A percentile compares a stretch with the other conserved stretches of the same genome.
These are phyloP conservation scores for Aspergillus spinulosporus DNA, from an alignment of 2,329 filamentous ascomycete species.

Conservation along the genomic window DNA sequence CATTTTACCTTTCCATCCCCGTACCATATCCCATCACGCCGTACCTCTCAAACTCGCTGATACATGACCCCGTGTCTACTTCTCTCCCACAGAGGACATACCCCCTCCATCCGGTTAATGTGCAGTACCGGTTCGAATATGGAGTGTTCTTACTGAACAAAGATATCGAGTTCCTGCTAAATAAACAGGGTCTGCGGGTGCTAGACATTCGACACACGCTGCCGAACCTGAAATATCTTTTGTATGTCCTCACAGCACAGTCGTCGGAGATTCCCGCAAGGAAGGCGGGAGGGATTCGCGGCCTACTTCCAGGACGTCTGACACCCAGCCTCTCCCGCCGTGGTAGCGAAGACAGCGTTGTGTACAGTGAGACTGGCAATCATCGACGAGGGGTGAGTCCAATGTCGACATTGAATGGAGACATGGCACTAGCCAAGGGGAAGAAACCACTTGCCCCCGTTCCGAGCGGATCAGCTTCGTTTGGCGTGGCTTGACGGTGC, in stretches of 20 bases:
- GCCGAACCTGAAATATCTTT: conserved; percentile 87
- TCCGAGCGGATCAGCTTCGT: conserved; percentile 21
- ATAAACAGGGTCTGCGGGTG: conserved; percentile 69
- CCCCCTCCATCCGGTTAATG: conserved; percentile 73
- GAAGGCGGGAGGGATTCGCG: conserved; percentile 56
- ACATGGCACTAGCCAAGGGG: conserved; percentile 22
- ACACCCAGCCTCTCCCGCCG: conserved; percentile 42
- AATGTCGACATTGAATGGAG: conserved; percentile 31
- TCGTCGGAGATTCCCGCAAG: conserved; percentile 60
- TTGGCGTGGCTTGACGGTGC: conserved; percentile 21
- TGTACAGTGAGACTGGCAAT: conserved; percentile 32
- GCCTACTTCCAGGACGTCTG: conserved; percentile 42
- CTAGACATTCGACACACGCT: conserved; percentile 90
- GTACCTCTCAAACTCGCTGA: conserved; percentile 71
- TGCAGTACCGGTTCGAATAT: conserved; percentile 92
- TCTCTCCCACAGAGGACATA: conserved; percentile 65
- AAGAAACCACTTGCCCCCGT: conserved; percentile 18
- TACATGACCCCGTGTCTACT: conserved; percentile 69
- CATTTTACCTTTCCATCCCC: conserved; percentile 76
- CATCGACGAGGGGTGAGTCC: conserved; percentile 30
- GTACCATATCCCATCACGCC: conserved; percentile 77
- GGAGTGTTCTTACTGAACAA: conserved; percentile 97
- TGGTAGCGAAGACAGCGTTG: conserved; percentile 43
- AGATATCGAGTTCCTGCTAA: conserved; percentile 73
- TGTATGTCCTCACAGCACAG: conserved; percentile 86